These are phyloP conservation scores for Metschnikowia lunata DNA, from an alignment of 805 yeast species.

Conservation along the genomic window DNA sequence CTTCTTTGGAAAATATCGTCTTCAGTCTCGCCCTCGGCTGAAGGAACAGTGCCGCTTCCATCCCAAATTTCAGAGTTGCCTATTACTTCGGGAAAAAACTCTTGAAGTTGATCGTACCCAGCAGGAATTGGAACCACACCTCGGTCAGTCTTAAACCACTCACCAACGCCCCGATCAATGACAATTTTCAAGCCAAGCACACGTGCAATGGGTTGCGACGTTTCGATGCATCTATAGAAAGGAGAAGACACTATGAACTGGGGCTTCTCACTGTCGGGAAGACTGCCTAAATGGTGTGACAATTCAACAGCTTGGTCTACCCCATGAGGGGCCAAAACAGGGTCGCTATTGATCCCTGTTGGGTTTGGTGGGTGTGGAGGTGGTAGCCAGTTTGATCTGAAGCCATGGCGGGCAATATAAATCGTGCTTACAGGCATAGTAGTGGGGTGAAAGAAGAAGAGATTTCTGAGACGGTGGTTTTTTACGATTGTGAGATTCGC, in stretches of 20 bases:
- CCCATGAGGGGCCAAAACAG: constrained; percentile 84
- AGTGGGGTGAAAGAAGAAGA: not conserved
- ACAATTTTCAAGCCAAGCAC: constrained; percentile 53
- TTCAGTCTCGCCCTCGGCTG: constrained; percentile 67
- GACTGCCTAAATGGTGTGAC: constrained; percentile 47
- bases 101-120: constrained; percentile 40
- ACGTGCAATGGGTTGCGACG: constrained; percentile 66
- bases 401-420: constrained; percentile 83
- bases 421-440: constrained; percentile 48
- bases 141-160: constrained; percentile 81
- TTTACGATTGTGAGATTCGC: not conserved
- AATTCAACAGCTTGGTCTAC: constrained; percentile 81
- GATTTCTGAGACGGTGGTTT: too few relatives aligned
- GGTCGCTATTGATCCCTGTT: constrained; percentile 88
- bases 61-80: constrained; percentile 32
- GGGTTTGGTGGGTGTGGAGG: constrained; percentile 76
- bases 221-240: constrained; percentile 84
- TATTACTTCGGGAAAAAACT: constrained; percentile 45
- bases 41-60: constrained; percentile 55
- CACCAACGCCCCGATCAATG: constrained; percentile 83
- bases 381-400: constrained; percentile 76
- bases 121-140: constrained; percentile 70
- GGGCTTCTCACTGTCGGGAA: constrained; percentile 58
- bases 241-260: constrained; percentile 76
- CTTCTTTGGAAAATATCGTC: constrained; percentile 66